phyloP scores from a whole-genome alignment of 768 basidiomycete species.

The Tylopilus rubrobrunneus region DNA sequence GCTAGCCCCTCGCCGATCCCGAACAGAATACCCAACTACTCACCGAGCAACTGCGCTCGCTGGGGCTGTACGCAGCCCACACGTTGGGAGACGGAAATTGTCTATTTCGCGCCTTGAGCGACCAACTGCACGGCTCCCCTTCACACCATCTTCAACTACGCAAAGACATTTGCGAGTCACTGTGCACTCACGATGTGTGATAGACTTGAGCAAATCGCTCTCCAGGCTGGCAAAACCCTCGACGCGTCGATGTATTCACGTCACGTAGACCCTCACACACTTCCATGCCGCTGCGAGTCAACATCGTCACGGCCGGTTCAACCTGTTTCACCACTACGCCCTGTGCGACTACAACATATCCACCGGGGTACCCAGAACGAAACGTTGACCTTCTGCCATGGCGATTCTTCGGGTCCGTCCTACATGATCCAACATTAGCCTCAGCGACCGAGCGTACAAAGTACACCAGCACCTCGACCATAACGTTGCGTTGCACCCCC shows the following conservation, averaged over 20 bases:
- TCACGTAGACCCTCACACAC: slow-evolving; percentile 19
- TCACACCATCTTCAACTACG: slow-evolving; percentile 66
- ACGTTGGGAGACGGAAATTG: slow-evolving; percentile 92
- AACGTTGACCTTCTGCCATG: too few species aligned
- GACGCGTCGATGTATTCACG: slow-evolving; percentile 21
- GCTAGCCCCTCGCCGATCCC: slow-evolving; percentile 51
- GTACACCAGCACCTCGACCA: too few species aligned
- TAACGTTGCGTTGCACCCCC: too few species aligned
- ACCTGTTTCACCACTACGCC: too few species aligned
- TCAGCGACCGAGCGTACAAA: too few species aligned
- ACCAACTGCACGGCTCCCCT: slow-evolving; percentile 80
- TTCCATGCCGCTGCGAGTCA: neutral
- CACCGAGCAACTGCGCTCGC: slow-evolving; percentile 64
- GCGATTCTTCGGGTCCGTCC: too few species aligned
- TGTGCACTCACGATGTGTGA: slow-evolving; percentile 43
- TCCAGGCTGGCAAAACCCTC: slow-evolving; percentile 15
- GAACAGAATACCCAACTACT: slow-evolving; percentile 63
- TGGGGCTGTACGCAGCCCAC: slow-evolving; percentile 84
- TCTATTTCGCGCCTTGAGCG: slow-evolving; percentile 85
- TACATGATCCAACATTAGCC: too few species aligned
- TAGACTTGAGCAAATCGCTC: slow-evolving; percentile 32
- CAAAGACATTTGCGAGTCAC: slow-evolving; percentile 68
- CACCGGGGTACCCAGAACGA: too few species aligned
- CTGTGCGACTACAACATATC: too few species aligned
- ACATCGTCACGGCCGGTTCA: too few species aligned